Evolutionary conservation across 2,329 filamentous ascomycete genomes (phyloP), one percentile per base, ranked within the genome.

Genomic region (Dactylellina drechsleri): DNA sequence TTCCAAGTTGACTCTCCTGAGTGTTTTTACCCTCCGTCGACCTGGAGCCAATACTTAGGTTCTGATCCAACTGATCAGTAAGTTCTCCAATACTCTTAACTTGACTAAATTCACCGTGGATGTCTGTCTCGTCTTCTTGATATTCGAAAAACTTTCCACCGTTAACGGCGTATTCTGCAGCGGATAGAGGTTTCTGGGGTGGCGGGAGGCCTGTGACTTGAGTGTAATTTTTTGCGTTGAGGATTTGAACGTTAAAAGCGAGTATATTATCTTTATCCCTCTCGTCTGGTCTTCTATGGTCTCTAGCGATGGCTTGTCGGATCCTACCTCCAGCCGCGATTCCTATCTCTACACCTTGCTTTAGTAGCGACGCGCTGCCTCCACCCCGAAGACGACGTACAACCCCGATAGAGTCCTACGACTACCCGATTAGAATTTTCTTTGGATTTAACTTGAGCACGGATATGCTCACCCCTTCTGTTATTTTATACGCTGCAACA

Each of bases 201-300:
- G 57, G 18, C 15, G 20, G 18, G 10, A 49, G 41, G 1, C 57
- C 57, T 26, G 57, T 60, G 20, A 49, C 43, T 13, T 43, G 57
- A 16, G 43, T 49, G 43, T 60, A 60, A 16, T 60, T 43, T 49
- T 49, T 47, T 23, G 41, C 57, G 23, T 60, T 60, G 8, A 60
- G 57, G 13, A 60, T 47, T 31, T 60, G 57, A 12, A 60, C 23
- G 20, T 60, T 60, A 23, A 60, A 60, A 16, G 57, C 57, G n/a
- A 60, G 4, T 26, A 60, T 60, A 23, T 60, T 60, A 10, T 49
- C 57, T 50, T 60, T 60, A 18, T 60, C 57, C 57, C 57, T 49
- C 8, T 31, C 31, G 2, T 60, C 57, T 28, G 41, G 16, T 20
- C n/a, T 16, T n/a, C n/a, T 31, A 5, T 18, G 41, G 57, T 60